phyloP scores from a whole-genome alignment of 1,139 yeast genomes.

The Hansenula sp. region DNA sequence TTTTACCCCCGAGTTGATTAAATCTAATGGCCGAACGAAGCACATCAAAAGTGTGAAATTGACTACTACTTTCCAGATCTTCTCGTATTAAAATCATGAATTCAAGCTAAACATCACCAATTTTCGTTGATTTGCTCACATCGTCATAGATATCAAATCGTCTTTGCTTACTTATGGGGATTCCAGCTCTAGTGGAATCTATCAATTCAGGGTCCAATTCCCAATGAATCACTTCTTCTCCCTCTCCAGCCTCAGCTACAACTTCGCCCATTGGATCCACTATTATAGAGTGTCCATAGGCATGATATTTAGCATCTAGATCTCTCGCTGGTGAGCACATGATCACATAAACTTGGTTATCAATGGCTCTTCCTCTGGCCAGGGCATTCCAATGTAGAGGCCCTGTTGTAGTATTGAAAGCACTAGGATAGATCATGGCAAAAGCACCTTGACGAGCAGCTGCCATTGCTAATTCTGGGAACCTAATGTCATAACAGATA shows the following conservation, averaged over 20 bases:
- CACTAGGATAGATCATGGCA: constrained; percentile 93
- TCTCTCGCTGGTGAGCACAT: constrained; percentile 90
- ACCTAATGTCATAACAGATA: constrained; percentile 85
- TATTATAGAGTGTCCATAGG: constrained; percentile 88
- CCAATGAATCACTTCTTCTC: constrained; percentile 77
- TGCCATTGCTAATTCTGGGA: constrained; percentile 81
- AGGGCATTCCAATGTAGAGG: constrained; percentile 92
- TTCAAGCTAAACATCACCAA: constrained; percentile 2
- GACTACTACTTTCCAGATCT: no score
- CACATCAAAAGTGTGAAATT: no score
- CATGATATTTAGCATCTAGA: constrained; percentile 69
- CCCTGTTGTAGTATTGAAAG: constrained; percentile 93
- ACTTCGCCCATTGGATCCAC: constrained; percentile 84
- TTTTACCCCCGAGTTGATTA: no score
- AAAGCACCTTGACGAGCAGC: constrained; percentile 76
- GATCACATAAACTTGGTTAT: constrained; percentile 77
- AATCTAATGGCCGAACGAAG: no score
- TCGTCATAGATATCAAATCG: constrained; percentile 69
- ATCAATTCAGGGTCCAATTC: constrained; percentile 66
- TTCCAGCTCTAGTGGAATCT: constrained; percentile 59
- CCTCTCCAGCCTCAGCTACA: constrained; percentile 80
- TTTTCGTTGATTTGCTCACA: not conserved
- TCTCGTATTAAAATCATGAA: no score
- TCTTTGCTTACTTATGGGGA: constrained; percentile 79
- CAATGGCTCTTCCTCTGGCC: constrained; percentile 85